Base-by-base conservation (phyloP, 257 asterid genomes). In the Solanum neorickii region DNA sequence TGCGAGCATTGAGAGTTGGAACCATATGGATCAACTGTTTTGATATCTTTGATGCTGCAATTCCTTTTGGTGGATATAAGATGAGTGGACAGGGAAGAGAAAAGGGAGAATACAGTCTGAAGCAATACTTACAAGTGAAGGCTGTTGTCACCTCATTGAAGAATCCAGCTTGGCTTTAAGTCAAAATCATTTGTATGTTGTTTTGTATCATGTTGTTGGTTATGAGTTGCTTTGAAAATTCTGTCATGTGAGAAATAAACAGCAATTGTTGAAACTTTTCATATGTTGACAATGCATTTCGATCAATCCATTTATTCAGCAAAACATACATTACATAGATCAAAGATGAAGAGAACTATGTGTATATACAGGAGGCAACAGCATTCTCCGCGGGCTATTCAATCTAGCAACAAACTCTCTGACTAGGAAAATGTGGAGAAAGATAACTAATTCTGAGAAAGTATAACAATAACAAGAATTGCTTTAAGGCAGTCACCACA, bases 81-180 rank as follows among this genome's bases (percentile, higher is more conserved):
- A 94, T 94, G 99, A 97, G 98, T 73, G 99, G 99, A 25, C 92
- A 93, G 6, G 99, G 99, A 41, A 91, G 99, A 92, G 98, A 97
- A 77, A 97, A 94, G 90, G 98, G 99, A 25, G 98, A 93, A 86
- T 95, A 95, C 94, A 91, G 99, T 89, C 95, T 95, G 86, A 95
- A 94, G 94, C 95, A 93, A 70, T 94, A 97, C 95, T 90, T 95
- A 92, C 98, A 95, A 90, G 99, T 95, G 85, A 97, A 97, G 89
- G 99, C 99, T 12, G 96, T 97, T 18, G 98, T 97, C 42, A 94
- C 96, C 37, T 68, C 97, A 42, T 76, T 97, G 60, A 92, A 92
- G 90, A 94, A 97, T 86, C 98, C 99, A 12, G 98, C 99, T 56
- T 97, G 99, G 99, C 18, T 66, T 25, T 66, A 66, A 65, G 35